Evolutionary conservation across 495 filamentous ascomycete genomes (phyloP), one percentile per base, ranked within the genome.

Genomic region (Cercophora scortea): DNA sequence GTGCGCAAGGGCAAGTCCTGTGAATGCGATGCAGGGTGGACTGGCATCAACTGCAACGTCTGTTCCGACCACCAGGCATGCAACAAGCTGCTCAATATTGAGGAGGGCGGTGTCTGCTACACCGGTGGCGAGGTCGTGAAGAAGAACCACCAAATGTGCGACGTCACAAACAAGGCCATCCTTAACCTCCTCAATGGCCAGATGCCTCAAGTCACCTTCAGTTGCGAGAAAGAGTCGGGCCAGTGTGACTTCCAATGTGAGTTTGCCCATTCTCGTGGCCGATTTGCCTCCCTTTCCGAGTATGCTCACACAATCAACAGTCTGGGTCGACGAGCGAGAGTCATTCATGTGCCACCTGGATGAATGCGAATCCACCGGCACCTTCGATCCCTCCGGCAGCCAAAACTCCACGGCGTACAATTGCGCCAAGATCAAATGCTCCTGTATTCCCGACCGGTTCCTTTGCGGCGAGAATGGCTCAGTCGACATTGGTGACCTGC

Each of bases 21-120:
- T 69, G 71, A 91, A 25, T 98, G 93, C 69, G 83, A 90, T 55
- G 89, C 95, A 34, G 93, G 94, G 45, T 98, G 93, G 93, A 80
- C 80, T n/a, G 93, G 93, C 55, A 91, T 97, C 70, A 98, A 98
- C 75, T 98, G 93, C 78, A 98, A 98, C 64, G 89, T 97, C 50
- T 98, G 93, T 71, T 79, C 85, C 43, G 80, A 82, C 13, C 76
- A 97, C 64, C 71, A 85, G 51, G 90, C 87, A 11, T 98, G 93
- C 64, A 76, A 89, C 67, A 79, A 86, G 8, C 70, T 98, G 69
- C 93, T 92, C 81, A 88, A 90, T 3, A 76, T 79, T 4, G 79
- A 79, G 1, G 75, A 86, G 40, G 89, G 81, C 41, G 91, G 89
- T 32, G 88, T 94, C 18, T 98, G 93, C 73, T 95, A 95, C 60